These are phyloP conservation scores for Tephrocybe sp. DNA, from an alignment of 768 basidiomycete species.

Conservation along the genomic window DNA sequence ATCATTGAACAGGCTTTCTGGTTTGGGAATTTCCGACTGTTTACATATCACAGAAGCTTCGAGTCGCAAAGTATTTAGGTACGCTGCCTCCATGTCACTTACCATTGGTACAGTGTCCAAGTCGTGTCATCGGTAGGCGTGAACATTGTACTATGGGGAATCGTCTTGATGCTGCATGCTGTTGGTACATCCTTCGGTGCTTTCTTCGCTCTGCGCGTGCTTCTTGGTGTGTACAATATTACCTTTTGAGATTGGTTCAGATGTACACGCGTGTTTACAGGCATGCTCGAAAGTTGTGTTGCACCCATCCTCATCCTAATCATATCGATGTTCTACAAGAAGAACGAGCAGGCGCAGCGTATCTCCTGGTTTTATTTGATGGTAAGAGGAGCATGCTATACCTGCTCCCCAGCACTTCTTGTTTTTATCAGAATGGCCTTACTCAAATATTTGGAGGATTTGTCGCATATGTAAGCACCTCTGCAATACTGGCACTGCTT, in stretches of 20 bases:
- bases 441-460: conserved; percentile 64
- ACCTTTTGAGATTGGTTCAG: background rate
- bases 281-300: conserved; percentile 69
- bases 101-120: background rate
- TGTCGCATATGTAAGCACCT: conserved; percentile 51
- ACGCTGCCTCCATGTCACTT: conserved; percentile 4
- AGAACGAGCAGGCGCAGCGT: conserved; percentile 61
- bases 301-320: conserved; percentile 62
- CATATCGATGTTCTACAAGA: conserved; percentile 69
- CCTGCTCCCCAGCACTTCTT: background rate
- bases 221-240: conserved; percentile 45
- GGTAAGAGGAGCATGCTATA: conserved; percentile 38
- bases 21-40: conserved; percentile 67
- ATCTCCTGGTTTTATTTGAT: conserved; percentile 70
- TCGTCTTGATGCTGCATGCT: conserved; percentile 59
- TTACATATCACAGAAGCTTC: conserved; percentile 61
- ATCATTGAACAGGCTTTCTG: conserved; percentile 44
- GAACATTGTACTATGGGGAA: conserved; percentile 63
- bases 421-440: conserved; percentile 47
- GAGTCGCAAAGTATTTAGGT: conserved; percentile 66
- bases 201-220: conserved; percentile 63
- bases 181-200: conserved; percentile 54
- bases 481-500: background rate
- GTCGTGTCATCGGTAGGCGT: conserved; percentile 30
- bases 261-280: conserved; percentile 26